Conservation (phyloP, 805 yeast genomes). For the Saturnispora dispora region DNA sequence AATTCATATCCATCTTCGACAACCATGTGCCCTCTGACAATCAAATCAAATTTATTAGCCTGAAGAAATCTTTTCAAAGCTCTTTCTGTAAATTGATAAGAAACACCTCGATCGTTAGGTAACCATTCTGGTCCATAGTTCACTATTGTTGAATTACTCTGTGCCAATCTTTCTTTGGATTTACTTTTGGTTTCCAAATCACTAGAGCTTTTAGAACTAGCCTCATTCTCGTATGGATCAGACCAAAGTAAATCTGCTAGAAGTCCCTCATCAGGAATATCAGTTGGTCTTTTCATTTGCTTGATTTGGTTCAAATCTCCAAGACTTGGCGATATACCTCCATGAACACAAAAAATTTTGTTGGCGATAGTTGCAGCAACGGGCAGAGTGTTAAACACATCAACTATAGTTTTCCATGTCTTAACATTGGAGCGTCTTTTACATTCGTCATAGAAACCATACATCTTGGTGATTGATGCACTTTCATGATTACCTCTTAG, state of each 20-base stretch:
- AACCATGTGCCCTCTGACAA: slow-evolving; percentile 83
- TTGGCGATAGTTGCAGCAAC: slow-evolving; percentile 55
- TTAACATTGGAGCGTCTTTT: slow-evolving; percentile 40
- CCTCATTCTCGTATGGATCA: slow-evolving; percentile 49
- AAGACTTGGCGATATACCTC: slow-evolving; percentile 71
- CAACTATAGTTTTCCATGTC: slow-evolving; percentile 44
- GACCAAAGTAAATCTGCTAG: slow-evolving; percentile 78
- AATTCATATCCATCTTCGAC: slow-evolving; percentile 86
- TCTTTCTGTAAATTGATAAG: slow-evolving; percentile 65
- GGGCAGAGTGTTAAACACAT: slow-evolving; percentile 50
- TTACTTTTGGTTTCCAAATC: not conserved
- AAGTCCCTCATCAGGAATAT: slow-evolving; percentile 72
- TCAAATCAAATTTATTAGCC: slow-evolving; percentile 61
- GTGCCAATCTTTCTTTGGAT: not conserved
- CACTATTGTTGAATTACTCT: not conserved
- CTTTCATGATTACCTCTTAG: slow-evolving; percentile 52
- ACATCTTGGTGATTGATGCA: slow-evolving; percentile 50
- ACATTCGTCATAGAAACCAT: slow-evolving; percentile 55
- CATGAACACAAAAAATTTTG: slow-evolving; percentile 51
- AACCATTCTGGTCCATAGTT: slow-evolving; percentile 46
- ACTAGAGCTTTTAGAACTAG: not conserved
- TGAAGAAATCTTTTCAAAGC: slow-evolving; percentile 64
- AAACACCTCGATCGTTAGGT: slow-evolving; percentile 76
- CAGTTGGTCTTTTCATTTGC: slow-evolving; percentile 69
- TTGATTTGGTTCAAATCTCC: slow-evolving; percentile 58